phyloP scores from a whole-genome alignment of 1,284 basidiomycete species.

The Tausonia pullulans region DNA sequence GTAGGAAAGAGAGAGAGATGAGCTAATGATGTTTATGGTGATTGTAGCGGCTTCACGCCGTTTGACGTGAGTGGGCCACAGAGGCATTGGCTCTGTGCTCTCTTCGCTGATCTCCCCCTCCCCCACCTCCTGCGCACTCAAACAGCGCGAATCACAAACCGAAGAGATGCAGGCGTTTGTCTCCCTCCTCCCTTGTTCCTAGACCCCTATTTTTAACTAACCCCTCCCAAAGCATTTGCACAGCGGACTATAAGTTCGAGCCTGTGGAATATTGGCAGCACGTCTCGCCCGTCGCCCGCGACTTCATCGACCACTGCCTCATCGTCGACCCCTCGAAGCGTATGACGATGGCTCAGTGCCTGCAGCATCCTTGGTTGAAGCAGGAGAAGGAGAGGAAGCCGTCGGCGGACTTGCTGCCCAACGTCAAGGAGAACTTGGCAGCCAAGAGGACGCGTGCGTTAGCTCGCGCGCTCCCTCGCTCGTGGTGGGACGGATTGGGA shows the following conservation, averaged over 20 bases:
- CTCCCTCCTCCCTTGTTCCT: background rate
- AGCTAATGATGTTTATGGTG: background rate
- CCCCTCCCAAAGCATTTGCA: background rate
- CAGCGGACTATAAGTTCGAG: conserved; percentile 71
- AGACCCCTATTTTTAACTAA: background rate
- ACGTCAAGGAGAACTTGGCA: conserved; percentile 78
- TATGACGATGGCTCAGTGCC: conserved; percentile 59
- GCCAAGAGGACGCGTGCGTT: conserved; percentile 70
- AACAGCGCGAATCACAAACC: background rate
- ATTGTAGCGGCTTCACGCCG: background rate
- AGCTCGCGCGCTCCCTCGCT: background rate
- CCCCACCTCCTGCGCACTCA: background rate
- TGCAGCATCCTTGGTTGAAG: conserved; percentile 67
- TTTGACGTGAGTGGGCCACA: background rate
- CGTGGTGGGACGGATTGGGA: background rate
- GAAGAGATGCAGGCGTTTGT: background rate
- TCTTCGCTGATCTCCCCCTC: background rate
- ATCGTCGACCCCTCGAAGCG: conserved; percentile 67
- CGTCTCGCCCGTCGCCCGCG: conserved; percentile 65
- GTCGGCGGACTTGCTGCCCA: conserved; percentile 66
- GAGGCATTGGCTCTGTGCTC: too few relatives aligned
- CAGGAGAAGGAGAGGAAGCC: conserved; percentile 36
- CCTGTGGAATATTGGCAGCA: conserved; percentile 57
- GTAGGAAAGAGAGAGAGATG: too few relatives aligned
- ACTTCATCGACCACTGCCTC: conserved; percentile 69